Conservation (phyloP, 345 rosid genomes). For the Bruguiera gymnorhiza region DNA sequence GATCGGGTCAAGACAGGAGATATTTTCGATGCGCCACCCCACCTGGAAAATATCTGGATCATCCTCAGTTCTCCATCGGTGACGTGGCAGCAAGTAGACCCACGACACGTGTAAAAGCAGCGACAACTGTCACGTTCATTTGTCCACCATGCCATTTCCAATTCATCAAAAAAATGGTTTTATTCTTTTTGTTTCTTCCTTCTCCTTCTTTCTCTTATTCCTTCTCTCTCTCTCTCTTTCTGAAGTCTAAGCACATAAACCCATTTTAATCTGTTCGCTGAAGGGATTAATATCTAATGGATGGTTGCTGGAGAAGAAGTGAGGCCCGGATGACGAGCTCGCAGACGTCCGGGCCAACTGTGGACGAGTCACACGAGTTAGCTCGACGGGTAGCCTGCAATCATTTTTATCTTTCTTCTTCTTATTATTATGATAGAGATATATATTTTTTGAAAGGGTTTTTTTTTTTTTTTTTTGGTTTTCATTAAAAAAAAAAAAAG, state of each 20-base stretch:
- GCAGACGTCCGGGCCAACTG: slow-evolving; percentile 21
- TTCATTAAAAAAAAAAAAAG: too few relatives aligned
- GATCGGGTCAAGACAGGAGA: slow-evolving; percentile 24
- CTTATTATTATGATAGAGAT: background rate
- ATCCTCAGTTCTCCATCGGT: slow-evolving; percentile 2
- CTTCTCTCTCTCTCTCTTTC: background rate
- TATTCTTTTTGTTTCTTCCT: too few relatives aligned
- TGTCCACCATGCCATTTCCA: background rate
- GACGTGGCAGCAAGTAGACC: slow-evolving; percentile 46
- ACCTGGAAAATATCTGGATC: slow-evolving; percentile 39
- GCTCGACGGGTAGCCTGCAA: slow-evolving; percentile 15
- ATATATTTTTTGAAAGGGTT: too few relatives aligned
- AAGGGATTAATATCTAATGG: slow-evolving; percentile 22
- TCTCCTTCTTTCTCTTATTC: background rate
- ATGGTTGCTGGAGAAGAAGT: slow-evolving; percentile 26
- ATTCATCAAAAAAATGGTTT: background rate
- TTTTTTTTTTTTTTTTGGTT: too few relatives aligned
- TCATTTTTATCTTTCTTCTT: background rate
- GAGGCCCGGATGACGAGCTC: slow-evolving; percentile 30
- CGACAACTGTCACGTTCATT: slow-evolving; percentile 54
- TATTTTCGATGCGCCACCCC: slow-evolving; percentile 27
- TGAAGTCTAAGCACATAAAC: background rate
- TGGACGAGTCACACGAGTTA: slow-evolving; percentile 22
- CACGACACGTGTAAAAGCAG: slow-evolving; percentile 68
- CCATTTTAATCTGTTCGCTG: background rate